Percentiles rank a stretch among this genome's conserved stretches.
Evolutionary conservation across 163 green algal genomes (phyloP).

Genomic region (Volvox carteri): DNA sequence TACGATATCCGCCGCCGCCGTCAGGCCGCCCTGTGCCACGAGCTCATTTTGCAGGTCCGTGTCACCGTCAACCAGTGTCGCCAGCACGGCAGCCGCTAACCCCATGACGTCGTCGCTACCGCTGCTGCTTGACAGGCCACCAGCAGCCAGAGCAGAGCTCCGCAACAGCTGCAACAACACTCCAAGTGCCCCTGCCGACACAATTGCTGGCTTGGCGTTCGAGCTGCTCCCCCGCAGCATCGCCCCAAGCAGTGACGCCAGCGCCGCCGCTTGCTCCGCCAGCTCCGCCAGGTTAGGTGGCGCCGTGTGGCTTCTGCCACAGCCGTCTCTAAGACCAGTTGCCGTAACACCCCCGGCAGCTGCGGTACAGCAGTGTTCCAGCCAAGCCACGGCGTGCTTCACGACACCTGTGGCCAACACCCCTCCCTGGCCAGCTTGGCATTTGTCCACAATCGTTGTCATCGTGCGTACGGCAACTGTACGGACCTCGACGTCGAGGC

Average conservation of each 20-base stretch:
- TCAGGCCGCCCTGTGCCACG: slow-evolving; percentile 42
- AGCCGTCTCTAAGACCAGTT: not conserved
- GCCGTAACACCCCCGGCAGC: not conserved
- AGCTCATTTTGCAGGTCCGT: slow-evolving; percentile 67
- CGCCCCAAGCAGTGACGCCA: slow-evolving; percentile 35
- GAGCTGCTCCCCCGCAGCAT: slow-evolving; percentile 9
- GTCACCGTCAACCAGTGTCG: slow-evolving; percentile 51
- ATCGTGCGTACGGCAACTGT: slow-evolving; percentile 19
- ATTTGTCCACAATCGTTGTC: not conserved
- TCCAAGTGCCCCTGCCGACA: slow-evolving; percentile 55
- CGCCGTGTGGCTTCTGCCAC: not conserved
- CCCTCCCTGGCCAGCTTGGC: not conserved
- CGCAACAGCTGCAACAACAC: slow-evolving; percentile 65
- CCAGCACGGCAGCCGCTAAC: slow-evolving; percentile 42
- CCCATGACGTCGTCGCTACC: slow-evolving; percentile 11
- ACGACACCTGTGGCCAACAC: slow-evolving; percentile 1
- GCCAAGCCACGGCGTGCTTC: not conserved
- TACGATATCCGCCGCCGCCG: slow-evolving; percentile 10
- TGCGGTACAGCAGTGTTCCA: not conserved
- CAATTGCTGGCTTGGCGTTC: not conserved
- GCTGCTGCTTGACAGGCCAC: not conserved
- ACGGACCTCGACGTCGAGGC: not conserved
- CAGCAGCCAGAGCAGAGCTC: slow-evolving; percentile 3
- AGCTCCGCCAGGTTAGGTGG: not conserved
- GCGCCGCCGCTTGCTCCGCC: not conserved